A percentile compares a stretch with the other conserved stretches of the same genome.
phyloP scores from a whole-genome alignment of 257 asterid species.

The Osmanthus fragrans region DNA sequence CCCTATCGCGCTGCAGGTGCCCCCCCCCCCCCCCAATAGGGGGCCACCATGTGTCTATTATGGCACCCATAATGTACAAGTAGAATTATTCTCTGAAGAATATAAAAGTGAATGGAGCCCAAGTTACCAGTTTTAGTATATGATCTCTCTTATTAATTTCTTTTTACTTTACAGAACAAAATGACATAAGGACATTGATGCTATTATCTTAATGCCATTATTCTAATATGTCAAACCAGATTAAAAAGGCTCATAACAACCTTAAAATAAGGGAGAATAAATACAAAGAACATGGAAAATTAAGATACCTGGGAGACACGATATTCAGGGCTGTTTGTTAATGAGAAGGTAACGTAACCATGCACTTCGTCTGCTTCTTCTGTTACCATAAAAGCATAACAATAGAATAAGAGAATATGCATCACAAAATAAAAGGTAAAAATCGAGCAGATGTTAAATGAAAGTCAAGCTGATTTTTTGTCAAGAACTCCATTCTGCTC shows the following conservation, averaged over 20 bases:
- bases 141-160: not conserved
- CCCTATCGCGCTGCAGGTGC: too few relatives aligned
- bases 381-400: constrained; percentile 23
- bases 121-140: not conserved
- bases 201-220: not conserved
- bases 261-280: not conserved
- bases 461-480: not conserved
- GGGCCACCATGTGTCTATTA: too few relatives aligned
- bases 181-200: not conserved
- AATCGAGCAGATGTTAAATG: not conserved
- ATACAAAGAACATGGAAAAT: not conserved
- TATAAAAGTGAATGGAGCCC: not conserved
- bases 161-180: not conserved
- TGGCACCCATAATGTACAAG: too few relatives aligned
- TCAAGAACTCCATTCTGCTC: constrained; percentile 20
- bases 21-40: too few relatives aligned
- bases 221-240: not conserved
- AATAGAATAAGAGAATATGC: not conserved
- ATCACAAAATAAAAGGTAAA: not conserved
- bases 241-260: not conserved
- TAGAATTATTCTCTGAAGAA: too few relatives aligned
- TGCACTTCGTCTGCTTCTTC: constrained; percentile 72
- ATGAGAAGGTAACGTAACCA: constrained; percentile 83
- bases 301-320: constrained; percentile 86
- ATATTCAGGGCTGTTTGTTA: constrained; percentile 96